Percentiles rank a stretch among this genome's conserved stretches.
Evolutionary conservation across 352 stramenopile species (phyloP).

Genomic region (Phytophthora cactorum): DNA sequence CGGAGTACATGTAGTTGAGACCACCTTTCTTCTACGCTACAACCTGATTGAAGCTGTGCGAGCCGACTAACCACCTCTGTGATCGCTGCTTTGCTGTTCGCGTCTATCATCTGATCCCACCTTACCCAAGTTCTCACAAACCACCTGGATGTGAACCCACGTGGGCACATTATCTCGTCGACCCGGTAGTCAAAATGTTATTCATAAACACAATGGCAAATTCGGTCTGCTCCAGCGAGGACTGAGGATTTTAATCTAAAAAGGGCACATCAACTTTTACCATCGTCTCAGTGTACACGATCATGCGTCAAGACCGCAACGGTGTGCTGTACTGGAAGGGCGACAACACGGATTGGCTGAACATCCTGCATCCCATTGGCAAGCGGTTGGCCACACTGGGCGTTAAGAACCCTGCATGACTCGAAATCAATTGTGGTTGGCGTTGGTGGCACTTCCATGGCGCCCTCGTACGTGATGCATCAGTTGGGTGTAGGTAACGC

Average conservation of each 20-base stretch:
- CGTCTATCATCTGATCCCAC: conserved; percentile 10
- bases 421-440: conserved; percentile 87
- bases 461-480: conserved; percentile 94
- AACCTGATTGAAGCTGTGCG: neutral
- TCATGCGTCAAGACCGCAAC: conserved; percentile 80
- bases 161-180: no score
- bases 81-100: conserved; percentile 11
- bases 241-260: no score
- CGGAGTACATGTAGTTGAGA: no score
- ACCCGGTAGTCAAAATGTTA: no score
- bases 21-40: no score
- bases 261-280: no score
- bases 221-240: no score
- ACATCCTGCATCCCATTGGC: conserved; percentile 95
- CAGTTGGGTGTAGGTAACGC: conserved; percentile 76
- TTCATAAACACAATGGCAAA: no score
- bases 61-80: neutral
- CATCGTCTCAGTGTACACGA: conserved; percentile 94
- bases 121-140: conserved; percentile 18
- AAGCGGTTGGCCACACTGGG: no score
- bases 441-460: conserved; percentile 94
- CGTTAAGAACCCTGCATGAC: conserved; percentile 24
- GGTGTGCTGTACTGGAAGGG: conserved; percentile 69
- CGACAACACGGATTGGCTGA: conserved; percentile 99
- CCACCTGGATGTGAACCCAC: conserved; percentile 8